phyloP scores from a whole-genome alignment of 805 yeast genomes.

The Yarrowia sp. region DNA sequence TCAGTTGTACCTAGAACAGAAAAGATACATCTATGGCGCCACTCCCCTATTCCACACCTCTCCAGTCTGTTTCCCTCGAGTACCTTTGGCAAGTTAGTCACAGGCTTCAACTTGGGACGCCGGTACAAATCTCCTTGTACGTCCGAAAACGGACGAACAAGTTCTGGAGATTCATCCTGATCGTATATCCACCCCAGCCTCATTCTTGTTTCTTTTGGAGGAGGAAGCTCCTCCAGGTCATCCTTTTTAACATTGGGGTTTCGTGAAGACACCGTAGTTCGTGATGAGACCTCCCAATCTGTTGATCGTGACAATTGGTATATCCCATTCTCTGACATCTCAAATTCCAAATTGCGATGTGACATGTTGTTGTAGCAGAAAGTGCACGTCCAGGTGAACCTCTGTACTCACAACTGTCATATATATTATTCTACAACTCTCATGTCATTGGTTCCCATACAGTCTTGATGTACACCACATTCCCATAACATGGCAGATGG shows the following conservation, averaged over 20 bases:
- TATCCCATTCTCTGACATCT: conserved; percentile 1
- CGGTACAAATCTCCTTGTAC: neutral
- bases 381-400: no score
- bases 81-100: neutral
- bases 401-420: no score
- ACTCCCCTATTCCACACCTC: conserved; percentile 1
- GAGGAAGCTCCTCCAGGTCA: neutral
- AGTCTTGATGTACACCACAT: no score
- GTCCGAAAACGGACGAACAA: conserved; percentile 7
- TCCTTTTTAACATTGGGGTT: neutral
- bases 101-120: neutral
- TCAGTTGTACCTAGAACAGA: conserved; percentile 7
- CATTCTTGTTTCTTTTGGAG: neutral
- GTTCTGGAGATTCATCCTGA: neutral
- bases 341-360: neutral
- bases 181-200: conserved; percentile 2
- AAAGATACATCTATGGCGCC: conserved; percentile 15
- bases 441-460: neutral
- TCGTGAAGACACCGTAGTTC: no score
- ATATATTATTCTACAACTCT: no score
- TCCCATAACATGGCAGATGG: no score
- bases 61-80: neutral
- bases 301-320: neutral
- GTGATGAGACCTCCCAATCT: no score
- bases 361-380: neutral